Base-by-base conservation (phyloP, 192 early-diverging fungal genomes). In the Backusella macrospora region DNA sequence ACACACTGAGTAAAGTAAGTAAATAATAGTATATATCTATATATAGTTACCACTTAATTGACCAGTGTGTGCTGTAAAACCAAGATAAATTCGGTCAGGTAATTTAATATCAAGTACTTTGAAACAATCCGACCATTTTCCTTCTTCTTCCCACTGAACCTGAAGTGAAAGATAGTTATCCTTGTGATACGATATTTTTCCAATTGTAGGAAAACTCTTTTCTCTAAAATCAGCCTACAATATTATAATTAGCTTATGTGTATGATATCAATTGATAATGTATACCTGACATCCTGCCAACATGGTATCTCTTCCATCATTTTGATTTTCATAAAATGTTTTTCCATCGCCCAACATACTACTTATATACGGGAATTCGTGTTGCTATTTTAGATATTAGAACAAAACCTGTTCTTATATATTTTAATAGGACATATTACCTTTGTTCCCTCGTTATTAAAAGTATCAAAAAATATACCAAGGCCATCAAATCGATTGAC, bases 401-500 rank as follows among this genome's bases (percentile, higher is more conserved):
- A 45, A 46, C 15, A 21, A 2, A 43, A 9, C 15, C 23, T 15
- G 18, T 62, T 16, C 15, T 13, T 39, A 1, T 8, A 6, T 42
- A 6, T 42, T 42, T 42, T 42, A 6, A 6, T 4, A 0, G 4
- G 42, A 29, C 15, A 15, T 9, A 38, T 40, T 21, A 87, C 86
- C 44, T 78, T 67, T 34, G 81, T 77, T 70, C 90, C 79, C 68
- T 90, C 83, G 78, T 98, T 98, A 49, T 93, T 86, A 76, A 98
- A 99, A 8, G 96, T 98, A 83, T 99, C 98, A 77, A 99, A 98
- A 76, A 99, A 95, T 68, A 99, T 80, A 23, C 96, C 98, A 34
- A 99, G 81, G 0, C 98, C 98, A 40, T 89, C 88, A 80, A 99
- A 99, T 62, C 90, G 79, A 78, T 98, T 95, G 38, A 84, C 76